Evolutionary conservation across 176 grass and related monocot genomes (phyloP), one percentile per base, ranked within the genome.

Genomic region (Bolboschoenus planiculmis): DNA sequence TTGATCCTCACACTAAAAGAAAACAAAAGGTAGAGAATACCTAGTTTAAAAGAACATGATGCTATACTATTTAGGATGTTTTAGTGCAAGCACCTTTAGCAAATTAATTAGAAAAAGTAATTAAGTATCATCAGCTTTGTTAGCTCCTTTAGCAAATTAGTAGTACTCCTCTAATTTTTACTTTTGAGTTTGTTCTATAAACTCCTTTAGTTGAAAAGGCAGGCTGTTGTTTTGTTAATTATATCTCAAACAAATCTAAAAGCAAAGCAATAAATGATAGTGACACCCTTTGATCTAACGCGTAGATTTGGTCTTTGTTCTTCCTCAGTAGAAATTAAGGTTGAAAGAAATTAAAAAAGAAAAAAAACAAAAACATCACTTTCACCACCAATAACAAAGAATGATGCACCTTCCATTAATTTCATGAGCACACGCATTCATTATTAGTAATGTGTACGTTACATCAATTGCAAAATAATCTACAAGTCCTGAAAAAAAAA

Each of bases 211-310:
- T n/a, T 51, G 46, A 51, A 80, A 80, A 60, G 53, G 56, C 20
- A 40, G 13, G 63, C n/a, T 21, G 63, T 84, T 73, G 81, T 56
- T 62, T 84, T 35, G 55, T 67, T n/a, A 2, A n/a, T 83, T 84
- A 24, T 42, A 84, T 50, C 39, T 84, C 4, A 84, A 48, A 13
- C 60, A 27, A 73, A 55, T 84, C n/a, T n/a, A 83, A 74, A 84
- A 74, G 60, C 65, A 84, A 72, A 84, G 55, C 47, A 84, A 56
- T 15, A 56, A 56, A 3, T 13, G 15, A 76, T 13, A 10, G 24
- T 30, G 72, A 51, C 72, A 76, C 26, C 13, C 24, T 76, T 75
- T 50, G 13, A 27, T 76, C 24, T 51, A 77, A 70, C 35, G 7
- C 65, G 26, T 77, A 51, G 14, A 76, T 76, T 74, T 74, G 21